Evolutionary conservation across 176 grass and related monocot genomes (phyloP).

Genomic region (Puya raimondii): DNA sequence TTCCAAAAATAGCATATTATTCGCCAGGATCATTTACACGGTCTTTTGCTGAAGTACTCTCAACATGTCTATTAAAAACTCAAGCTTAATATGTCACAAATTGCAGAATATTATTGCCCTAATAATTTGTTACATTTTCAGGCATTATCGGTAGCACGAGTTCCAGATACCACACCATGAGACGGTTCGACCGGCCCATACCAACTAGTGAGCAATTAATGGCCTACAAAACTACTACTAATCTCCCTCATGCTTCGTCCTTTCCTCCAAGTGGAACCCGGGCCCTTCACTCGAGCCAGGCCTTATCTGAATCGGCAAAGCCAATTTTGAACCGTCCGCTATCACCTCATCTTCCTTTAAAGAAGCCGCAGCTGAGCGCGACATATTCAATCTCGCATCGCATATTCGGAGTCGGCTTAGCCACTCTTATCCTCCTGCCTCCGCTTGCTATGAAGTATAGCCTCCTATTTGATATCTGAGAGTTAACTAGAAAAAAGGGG

Average conservation of each 20-base stretch:
- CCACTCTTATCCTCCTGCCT: conserved; percentile 42
- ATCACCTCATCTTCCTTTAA: conserved; percentile 71
- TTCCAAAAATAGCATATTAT: too few species aligned
- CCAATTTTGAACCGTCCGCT: conserved; percentile 57
- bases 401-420: conserved; percentile 48
- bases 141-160: conserved; percentile 22
- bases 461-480: conserved; percentile 57
- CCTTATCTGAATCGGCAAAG: conserved; percentile 2
- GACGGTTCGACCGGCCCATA: neutral
- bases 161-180: conserved; percentile 4
- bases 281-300: conserved; percentile 33
- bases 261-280: conserved; percentile 24
- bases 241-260: conserved; percentile 1
- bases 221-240: conserved; percentile 3
- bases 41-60: neutral
- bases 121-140: conserved; percentile 19
- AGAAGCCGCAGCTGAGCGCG: conserved; percentile 74
- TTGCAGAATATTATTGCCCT: neutral
- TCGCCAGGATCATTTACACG: too few species aligned
- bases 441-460: conserved; percentile 55
- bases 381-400: conserved; percentile 73
- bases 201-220: conserved; percentile 24
- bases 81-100: neutral
- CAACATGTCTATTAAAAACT: neutral
- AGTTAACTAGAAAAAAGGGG: too few species aligned